These are phyloP conservation scores for Coriaria nepalensis DNA, from an alignment of 306 rosid species.

Conservation along the genomic window DNA sequence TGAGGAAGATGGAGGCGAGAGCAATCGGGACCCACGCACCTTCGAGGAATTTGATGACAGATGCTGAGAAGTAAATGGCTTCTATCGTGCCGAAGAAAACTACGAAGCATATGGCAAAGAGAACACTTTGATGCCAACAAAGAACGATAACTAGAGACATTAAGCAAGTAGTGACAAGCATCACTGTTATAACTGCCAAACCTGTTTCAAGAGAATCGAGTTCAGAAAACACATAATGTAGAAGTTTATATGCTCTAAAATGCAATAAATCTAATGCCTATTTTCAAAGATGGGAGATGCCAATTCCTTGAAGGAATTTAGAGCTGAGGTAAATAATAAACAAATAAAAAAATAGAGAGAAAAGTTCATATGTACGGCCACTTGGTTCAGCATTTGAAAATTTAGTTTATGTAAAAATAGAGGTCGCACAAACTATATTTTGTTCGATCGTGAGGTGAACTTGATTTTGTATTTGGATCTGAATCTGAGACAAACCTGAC, in stretches of 20 bases:
- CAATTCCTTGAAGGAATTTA: no score
- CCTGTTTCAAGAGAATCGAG: constrained; percentile 6
- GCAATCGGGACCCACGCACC: constrained; percentile 13
- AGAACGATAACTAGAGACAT: constrained; percentile 12
- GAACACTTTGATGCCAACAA: constrained; percentile 9
- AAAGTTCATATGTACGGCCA: no score
- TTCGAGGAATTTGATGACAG: constrained; percentile 9
- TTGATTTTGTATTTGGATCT: no score
- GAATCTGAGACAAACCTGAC: no score
- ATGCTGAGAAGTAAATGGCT: constrained; percentile 10
- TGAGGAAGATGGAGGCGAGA: constrained; percentile 3
- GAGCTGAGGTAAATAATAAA: no score
- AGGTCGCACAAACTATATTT: no score
- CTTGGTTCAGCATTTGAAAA: no score
- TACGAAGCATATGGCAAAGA: constrained; percentile 9
- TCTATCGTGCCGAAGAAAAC: constrained; percentile 10
- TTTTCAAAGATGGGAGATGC: no score
- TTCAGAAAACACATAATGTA: background rate
- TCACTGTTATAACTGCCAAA: constrained; percentile 13
- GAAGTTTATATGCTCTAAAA: background rate
- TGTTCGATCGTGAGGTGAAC: no score
- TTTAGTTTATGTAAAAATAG: no score
- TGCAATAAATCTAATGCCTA: background rate
- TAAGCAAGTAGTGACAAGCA: constrained; percentile 13
- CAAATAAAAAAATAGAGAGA: no score